Evolutionary conservation across 805 yeast species (phyloP).

Genomic region (Lachancea cidri): DNA sequence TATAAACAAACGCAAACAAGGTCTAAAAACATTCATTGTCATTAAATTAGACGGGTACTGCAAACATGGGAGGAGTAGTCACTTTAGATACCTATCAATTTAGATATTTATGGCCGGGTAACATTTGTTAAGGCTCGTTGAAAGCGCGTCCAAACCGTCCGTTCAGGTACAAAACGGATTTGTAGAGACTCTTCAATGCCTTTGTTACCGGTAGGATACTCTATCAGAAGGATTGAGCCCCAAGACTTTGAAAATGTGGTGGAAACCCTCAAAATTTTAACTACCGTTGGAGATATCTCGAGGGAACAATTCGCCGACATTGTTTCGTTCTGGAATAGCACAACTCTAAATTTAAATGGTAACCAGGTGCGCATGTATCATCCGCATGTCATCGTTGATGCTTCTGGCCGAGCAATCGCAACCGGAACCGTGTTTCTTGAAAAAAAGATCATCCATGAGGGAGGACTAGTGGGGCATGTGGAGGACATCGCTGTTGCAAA

Average conservation of each 20-base stretch:
- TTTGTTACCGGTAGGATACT: constrained; percentile 59
- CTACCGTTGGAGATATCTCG: constrained; percentile 76
- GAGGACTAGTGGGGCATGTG: constrained; percentile 87
- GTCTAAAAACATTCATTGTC: too few species aligned
- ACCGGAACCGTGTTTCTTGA: constrained; percentile 81
- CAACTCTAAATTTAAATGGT: constrained; percentile 21
- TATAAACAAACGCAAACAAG: too few species aligned
- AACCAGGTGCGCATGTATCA: constrained; percentile 46
- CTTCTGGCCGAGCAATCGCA: constrained; percentile 56
- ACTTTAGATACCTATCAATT: too few species aligned
- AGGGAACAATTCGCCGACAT: constrained; percentile 44
- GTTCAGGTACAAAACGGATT: neutral
- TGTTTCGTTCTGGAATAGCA: constrained; percentile 53
- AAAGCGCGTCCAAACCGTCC: constrained; percentile 1
- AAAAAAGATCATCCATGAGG: constrained; percentile 72
- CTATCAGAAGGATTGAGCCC: constrained; percentile 49
- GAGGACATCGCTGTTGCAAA: constrained; percentile 85
- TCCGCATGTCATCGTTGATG: constrained; percentile 61
- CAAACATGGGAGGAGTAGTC: too few species aligned
- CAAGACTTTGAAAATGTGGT: constrained; percentile 60
- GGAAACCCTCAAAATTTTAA: constrained; percentile 59
- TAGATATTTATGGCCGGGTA: neutral
- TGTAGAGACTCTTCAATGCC: constrained; percentile 1
- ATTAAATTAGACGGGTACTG: too few species aligned
- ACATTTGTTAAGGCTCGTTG: constrained; percentile 3